Percentiles rank a stretch among this genome's conserved stretches.
phyloP scores from a whole-genome alignment of 768 basidiomycete species.

The Mycena pura region DNA sequence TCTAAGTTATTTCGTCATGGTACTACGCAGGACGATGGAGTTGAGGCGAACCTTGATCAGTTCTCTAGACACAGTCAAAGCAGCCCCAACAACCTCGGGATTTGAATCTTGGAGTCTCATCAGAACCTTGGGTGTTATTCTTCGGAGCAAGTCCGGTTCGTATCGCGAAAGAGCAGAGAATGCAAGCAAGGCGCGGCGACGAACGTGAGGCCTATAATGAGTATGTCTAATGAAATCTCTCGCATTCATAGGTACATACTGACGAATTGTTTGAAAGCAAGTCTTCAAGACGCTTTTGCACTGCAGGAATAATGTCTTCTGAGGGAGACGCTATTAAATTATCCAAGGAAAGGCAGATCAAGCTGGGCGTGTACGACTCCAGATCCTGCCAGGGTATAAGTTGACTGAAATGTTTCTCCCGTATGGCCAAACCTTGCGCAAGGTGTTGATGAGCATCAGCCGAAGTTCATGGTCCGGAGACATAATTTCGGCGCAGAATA shows the following conservation, averaged over 20 bases:
- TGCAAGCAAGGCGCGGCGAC: constrained; percentile 66
- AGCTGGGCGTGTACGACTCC: constrained; percentile 59
- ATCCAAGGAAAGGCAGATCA: constrained; percentile 77
- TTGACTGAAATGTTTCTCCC: not conserved
- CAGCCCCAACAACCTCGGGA: constrained; percentile 51
- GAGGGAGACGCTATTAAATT: constrained; percentile 66
- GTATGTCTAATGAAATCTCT: constrained; percentile 21
- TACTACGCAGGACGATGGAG: not conserved
- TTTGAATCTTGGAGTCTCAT: constrained; percentile 53
- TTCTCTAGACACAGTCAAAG: constrained; percentile 43
- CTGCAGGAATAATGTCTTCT: constrained; percentile 77
- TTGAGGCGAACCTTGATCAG: constrained; percentile 28
- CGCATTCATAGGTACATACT: constrained; percentile 48
- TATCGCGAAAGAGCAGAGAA: constrained; percentile 57
- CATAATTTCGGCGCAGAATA: constrained; percentile 81
- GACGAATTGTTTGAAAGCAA: constrained; percentile 79
- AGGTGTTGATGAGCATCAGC: constrained; percentile 86
- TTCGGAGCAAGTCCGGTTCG: constrained; percentile 53
- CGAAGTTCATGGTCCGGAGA: constrained; percentile 70
- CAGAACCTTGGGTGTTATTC: constrained; percentile 45
- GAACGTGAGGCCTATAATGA: constrained; percentile 57
- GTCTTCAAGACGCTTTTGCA: constrained; percentile 67
- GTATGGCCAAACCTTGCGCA: constrained; percentile 68
- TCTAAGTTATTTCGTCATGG: not conserved
- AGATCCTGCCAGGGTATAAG: constrained; percentile 60